A percentile compares a stretch with the other conserved stretches of the same genome.
Evolutionary conservation across 108 stramenopile species (phyloP).

Genomic region (Pseudonitzschia multistriata): DNA sequence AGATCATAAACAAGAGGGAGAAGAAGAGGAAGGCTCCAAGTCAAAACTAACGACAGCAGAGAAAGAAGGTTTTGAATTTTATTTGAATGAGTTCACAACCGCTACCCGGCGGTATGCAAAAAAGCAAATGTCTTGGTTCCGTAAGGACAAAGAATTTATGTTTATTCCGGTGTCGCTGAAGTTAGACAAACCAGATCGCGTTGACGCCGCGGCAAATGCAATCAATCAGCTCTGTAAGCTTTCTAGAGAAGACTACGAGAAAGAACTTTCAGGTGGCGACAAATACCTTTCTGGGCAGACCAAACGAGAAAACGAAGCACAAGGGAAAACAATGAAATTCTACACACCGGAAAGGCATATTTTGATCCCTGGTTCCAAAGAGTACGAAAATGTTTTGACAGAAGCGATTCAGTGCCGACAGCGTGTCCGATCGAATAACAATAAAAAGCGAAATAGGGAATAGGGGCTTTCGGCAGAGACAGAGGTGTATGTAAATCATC

Average conservation of each 20-base stretch:
- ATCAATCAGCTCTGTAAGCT: slow-evolving; percentile 57
- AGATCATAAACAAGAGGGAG: slow-evolving; percentile 17
- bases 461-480: too few relatives aligned
- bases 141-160: slow-evolving; percentile 72
- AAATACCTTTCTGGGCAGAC: slow-evolving; percentile 42
- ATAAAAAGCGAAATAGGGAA: slow-evolving; percentile 8
- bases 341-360: slow-evolving; percentile 60
- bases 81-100: slow-evolving; percentile 78
- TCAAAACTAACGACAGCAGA: slow-evolving; percentile 42
- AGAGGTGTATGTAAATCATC: too few relatives aligned
- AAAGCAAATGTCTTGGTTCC: slow-evolving; percentile 96
- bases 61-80: slow-evolving; percentile 57
- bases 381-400: slow-evolving; percentile 42
- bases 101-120: slow-evolving; percentile 91
- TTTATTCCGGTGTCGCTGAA: slow-evolving; percentile 73
- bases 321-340: slow-evolving; percentile 83
- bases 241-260: slow-evolving; percentile 56
- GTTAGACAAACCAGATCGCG: slow-evolving; percentile 39
- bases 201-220: slow-evolving; percentile 33
- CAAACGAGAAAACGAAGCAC: slow-evolving; percentile 58
- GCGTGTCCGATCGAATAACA: neutral
- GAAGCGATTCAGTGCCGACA: slow-evolving; percentile 47
- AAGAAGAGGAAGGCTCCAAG: slow-evolving; percentile 2
- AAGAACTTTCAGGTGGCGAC: slow-evolving; percentile 34
- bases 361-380: slow-evolving; percentile 45